Evolutionary conservation across 179 eudicot species (phyloP), one percentile per base, ranked within the genome.

Genomic region (Amaranthus tricolor): DNA sequence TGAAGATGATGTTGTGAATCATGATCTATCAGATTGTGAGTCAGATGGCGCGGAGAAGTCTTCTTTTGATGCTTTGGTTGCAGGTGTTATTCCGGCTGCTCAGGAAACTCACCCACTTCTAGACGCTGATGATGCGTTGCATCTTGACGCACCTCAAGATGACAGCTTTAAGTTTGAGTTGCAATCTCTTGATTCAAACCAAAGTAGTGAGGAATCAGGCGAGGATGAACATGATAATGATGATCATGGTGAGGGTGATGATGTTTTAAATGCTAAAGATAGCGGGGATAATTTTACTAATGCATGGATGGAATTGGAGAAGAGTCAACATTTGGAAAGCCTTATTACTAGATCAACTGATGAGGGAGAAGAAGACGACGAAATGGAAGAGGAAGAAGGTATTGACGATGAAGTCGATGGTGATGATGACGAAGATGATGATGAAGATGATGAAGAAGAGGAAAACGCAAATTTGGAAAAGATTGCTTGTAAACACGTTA

Each of bases 301-400:
- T 72, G 78, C 82, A 52, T 91, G 96, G 97, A 87, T 93, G 10
- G 96, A 94, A 80, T 78, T 90, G 49, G 96, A 90, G 80, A 89
- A 90, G 76, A 87, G 84, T 63, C 85, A 84, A 69, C 85, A 90
- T 44, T 76, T 90, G 74, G 94, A 92, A 77, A 85, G 77, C 82
- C 85, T 92, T n/a, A 84, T 92, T 73, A 84, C 86, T 60, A 81
- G 88, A 70, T 71, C 91, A 79, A 78, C 78, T 66, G 80, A 85
- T 50, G 79, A 83, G 49, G 81, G 70, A 48, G 79, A 73, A 13
- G 55, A 68, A 0, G 77, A 62, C 6, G 31, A 20, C 53, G 70
- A 61, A 45, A 73, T 62, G 0, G 65, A 47, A 44, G 71, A 61
- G 14, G 78, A 67, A 4, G 77, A 40, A 5, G 76, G 20, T 19